Percentiles rank a stretch among this genome's conserved stretches.
These are phyloP conservation scores for Amanita muscaria DNA, from an alignment of 768 basidiomycete species.

Conservation along the genomic window DNA sequence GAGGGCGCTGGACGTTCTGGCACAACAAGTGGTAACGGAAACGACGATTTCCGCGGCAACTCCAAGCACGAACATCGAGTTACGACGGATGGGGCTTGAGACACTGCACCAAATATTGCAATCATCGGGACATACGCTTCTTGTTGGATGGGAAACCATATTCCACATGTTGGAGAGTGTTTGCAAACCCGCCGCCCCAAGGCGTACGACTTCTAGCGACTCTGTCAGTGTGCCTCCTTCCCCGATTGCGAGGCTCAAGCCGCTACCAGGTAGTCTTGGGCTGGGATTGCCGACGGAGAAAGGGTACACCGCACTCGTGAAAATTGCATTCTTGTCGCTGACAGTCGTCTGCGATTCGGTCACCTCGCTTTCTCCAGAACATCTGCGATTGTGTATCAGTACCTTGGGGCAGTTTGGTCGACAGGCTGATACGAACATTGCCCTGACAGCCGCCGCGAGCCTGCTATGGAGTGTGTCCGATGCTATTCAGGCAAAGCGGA, in stretches of 20 bases:
- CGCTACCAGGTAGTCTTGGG: conserved; percentile 43
- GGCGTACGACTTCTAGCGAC: conserved; percentile 24
- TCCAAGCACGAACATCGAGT: conserved; percentile 53
- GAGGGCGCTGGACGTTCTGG: conserved; percentile 78
- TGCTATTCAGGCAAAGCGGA: conserved; percentile 81
- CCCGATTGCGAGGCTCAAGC: conserved; percentile 25
- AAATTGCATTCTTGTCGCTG: conserved; percentile 90
- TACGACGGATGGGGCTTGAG: conserved; percentile 83
- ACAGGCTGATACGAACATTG: conserved; percentile 93
- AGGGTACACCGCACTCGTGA: conserved; percentile 66
- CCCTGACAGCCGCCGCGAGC: conserved; percentile 87
- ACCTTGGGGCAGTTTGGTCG: conserved; percentile 89
- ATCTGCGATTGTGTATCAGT: conserved; percentile 81
- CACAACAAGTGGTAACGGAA: conserved; percentile 63
- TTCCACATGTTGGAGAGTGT: conserved; percentile 90
- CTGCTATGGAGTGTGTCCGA: conserved; percentile 95
- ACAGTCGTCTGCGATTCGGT: conserved; percentile 93
- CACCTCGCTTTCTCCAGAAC: conserved; percentile 67
- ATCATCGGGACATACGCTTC: conserved; percentile 82
- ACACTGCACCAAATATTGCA: conserved; percentile 87
- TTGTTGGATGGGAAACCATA: conserved; percentile 89
- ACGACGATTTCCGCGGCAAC: conserved; percentile 23
- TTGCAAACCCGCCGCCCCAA: conserved; percentile 47
- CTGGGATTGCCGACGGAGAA: conserved; percentile 56
- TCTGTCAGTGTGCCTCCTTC: conserved; percentile 33